Evolutionary conservation across 805 yeast genomes (phyloP).

Genomic region (Saturnispora sekii): DNA sequence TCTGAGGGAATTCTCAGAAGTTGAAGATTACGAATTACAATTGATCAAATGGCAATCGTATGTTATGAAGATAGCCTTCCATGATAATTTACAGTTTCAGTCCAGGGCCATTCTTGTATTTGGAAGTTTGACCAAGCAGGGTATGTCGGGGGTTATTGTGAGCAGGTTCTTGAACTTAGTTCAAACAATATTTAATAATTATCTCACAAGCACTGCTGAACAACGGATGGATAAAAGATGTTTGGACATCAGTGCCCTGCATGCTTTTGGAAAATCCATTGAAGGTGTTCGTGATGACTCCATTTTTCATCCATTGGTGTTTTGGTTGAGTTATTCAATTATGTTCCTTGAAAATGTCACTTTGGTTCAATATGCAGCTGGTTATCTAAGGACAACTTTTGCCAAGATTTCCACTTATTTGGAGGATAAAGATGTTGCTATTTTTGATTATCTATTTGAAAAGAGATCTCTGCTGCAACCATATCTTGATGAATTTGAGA

Average conservation of each 20-base stretch:
- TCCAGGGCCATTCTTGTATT: conserved; percentile 58
- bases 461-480: conserved; percentile 32
- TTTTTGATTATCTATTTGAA: conserved; percentile 24
- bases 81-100: conserved; percentile 47
- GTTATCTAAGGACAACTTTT: conserved; percentile 30
- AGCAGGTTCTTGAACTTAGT: conserved; percentile 16
- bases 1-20: conserved; percentile 38
- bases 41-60: conserved; percentile 56
- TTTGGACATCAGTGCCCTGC: conserved; percentile 28
- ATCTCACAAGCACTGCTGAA: neutral
- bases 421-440: conserved; percentile 19
- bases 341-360: conserved; percentile 20
- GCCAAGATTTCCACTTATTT: conserved; percentile 26
- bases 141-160: conserved; percentile 47
- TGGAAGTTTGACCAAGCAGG: conserved; percentile 57
- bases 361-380: conserved; percentile 24
- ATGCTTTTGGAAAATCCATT: conserved; percentile 38
- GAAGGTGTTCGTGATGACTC: conserved; percentile 40
- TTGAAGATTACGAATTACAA: conserved; percentile 45
- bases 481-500: conserved; percentile 35
- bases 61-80: conserved; percentile 53
- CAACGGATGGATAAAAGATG: neutral
- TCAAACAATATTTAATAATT: conserved; percentile 15
- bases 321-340: conserved; percentile 35
- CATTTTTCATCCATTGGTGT: conserved; percentile 35